phyloP scores from a whole-genome alignment of 805 yeast genomes.

The Metschnikowia colocasiae region DNA sequence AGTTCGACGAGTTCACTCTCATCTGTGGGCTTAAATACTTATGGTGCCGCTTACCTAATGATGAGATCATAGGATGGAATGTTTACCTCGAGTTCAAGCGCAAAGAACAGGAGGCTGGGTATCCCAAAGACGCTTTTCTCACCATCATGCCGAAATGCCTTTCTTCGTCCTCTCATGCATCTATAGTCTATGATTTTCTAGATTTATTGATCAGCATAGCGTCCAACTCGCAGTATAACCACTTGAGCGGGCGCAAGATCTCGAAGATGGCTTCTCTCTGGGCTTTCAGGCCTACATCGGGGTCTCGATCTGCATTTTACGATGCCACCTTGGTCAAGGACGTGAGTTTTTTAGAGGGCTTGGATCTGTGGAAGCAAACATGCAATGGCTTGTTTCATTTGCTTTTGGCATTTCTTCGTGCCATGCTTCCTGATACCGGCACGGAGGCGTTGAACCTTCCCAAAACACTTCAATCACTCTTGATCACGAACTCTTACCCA shows the following conservation, averaged over 20 bases:
- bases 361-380: conserved; percentile 73
- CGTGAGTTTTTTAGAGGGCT: conserved; percentile 58
- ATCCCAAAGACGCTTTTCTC: conserved; percentile 69
- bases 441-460: conserved; percentile 59
- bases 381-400: conserved; percentile 85
- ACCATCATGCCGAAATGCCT: conserved; percentile 82
- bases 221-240: conserved; percentile 73
- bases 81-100: conserved; percentile 67
- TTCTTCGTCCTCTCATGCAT: conserved; percentile 81
- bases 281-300: conserved; percentile 56
- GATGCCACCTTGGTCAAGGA: conserved; percentile 36
- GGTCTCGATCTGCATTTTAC: conserved; percentile 28
- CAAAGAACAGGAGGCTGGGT: conserved; percentile 61
- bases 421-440: conserved; percentile 70
- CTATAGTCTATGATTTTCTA: conserved; percentile 82
- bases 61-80: conserved; percentile 83
- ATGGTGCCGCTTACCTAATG: conserved; percentile 82
- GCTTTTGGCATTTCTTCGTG: conserved; percentile 68
- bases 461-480: conserved; percentile 57
- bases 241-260: conserved; percentile 74
- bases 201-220: conserved; percentile 76
- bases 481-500: conserved; percentile 58
- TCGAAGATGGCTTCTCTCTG: conserved; percentile 81
- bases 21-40: conserved; percentile 74
- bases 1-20: conserved; percentile 62